Base-by-base conservation (phyloP, 1,284 basidiomycete genomes). In the Macrocystidia cucumis region DNA sequence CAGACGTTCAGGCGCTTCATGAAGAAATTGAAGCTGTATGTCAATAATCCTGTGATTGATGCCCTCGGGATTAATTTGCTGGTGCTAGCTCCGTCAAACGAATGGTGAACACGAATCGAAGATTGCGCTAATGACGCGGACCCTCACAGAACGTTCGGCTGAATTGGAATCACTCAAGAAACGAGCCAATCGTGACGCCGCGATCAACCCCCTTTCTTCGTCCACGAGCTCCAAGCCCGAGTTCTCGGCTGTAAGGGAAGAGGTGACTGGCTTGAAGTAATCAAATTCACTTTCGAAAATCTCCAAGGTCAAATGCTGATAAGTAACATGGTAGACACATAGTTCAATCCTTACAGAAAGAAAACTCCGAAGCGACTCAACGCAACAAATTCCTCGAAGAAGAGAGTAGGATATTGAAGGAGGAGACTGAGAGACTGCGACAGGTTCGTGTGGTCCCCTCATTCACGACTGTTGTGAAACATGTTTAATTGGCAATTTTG, bases 271-370 rank as follows among this genome's bases (percentile, higher is more conserved):
- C 7, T 68, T 89, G 31, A 89, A 87, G 85, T 87, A 54, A 13
- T 69, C 53, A 32, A 19, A 11, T 36, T 23, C 27, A 14, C n/a
- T n/a, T n/a, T n/a, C n/a, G n/a, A n/a, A n/a, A n/a, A n/a, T n/a
- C n/a, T 25, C 25, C 35, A 26, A 37, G 27, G 36, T n/a, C 13
- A 9, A 25, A 19, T 7, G 16, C n/a, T 13, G 19, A 21, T 36
- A 25, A 34, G 36, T 35, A 45, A 37, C 41, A n/a, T 13, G 33
- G 9, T 21, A 88, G 84, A 56, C 84, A 90, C 52, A 89, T 96
- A 47, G 77, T 95, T 17, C 82, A 88, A 50, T 85, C 91, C 49
- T 66, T 95, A 29, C 85, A 87, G 52, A 80, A 85, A 46, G 91
- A 95, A 60, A 88, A 78, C 47, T 55, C 74, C 3, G 61, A 69